phyloP scores from a whole-genome alignment of 768 basidiomycete species.

The Russula compacta region DNA sequence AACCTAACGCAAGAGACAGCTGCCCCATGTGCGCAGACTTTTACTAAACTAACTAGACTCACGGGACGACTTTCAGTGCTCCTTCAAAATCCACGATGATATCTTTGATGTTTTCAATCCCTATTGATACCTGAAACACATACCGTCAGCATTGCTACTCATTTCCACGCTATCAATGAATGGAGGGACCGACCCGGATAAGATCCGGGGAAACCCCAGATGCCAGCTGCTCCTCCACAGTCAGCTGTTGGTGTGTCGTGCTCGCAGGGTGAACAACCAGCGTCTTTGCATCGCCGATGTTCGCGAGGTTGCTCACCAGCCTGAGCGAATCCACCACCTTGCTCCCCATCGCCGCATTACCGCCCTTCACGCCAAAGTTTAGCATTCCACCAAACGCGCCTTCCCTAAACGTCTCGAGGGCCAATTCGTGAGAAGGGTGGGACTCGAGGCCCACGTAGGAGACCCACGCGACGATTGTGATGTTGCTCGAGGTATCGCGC shows the following conservation, averaged over 20 bases:
- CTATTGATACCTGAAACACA: constrained; percentile 30
- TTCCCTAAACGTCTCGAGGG: constrained; percentile 44
- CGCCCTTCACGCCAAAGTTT: constrained; percentile 68
- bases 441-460: constrained; percentile 61
- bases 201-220: constrained; percentile 72
- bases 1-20: neutral
- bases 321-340: constrained; percentile 60
- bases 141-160: neutral
- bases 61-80: constrained; percentile 28
- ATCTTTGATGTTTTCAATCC: constrained; percentile 34
- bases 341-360: constrained; percentile 40
- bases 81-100: constrained; percentile 37
- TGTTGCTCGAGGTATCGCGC: constrained; percentile 57
- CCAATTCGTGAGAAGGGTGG: constrained; percentile 53
- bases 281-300: constrained; percentile 70
- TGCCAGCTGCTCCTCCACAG: constrained; percentile 45
- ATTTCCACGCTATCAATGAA: neutral
- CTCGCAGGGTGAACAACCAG: constrained; percentile 71
- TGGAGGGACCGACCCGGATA: constrained; percentile 44
- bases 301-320: constrained; percentile 64
- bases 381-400: constrained; percentile 63
- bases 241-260: constrained; percentile 69
- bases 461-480: constrained; percentile 63
- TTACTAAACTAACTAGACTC: neutral
- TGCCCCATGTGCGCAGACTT: neutral